Conservation (phyloP, 345 rosid species). For the Eucalyptus curtisii region DNA sequence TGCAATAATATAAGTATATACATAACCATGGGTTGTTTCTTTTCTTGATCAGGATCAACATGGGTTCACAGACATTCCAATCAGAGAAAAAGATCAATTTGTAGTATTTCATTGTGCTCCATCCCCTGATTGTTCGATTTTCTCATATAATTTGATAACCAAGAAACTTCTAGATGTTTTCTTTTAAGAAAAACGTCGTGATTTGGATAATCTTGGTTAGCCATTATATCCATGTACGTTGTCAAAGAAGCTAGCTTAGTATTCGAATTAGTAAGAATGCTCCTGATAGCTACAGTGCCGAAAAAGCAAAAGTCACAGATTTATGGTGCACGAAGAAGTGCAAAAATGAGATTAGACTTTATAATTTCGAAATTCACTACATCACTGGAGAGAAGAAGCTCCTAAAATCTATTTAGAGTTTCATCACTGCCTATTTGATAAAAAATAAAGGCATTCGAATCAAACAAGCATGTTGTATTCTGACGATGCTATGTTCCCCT, state of each 20-base stretch:
- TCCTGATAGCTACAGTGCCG: background rate
- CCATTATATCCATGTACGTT: background rate
- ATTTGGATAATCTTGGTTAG: background rate
- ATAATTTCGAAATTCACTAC: background rate
- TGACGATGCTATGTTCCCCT: background rate
- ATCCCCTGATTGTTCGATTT: background rate
- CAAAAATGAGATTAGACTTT: background rate
- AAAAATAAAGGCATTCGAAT: background rate
- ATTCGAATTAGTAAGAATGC: background rate
- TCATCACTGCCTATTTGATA: background rate
- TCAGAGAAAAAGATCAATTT: background rate
- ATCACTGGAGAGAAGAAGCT: background rate
- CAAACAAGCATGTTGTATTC: background rate
- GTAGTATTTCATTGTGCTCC: background rate
- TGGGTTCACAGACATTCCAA: background rate
- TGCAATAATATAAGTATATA: slow-evolving; percentile 1
- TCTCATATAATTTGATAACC: background rate
- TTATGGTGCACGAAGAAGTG: background rate
- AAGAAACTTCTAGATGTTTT: background rate
- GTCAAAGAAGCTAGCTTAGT: background rate
- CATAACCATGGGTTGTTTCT: background rate
- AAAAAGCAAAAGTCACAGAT: background rate
- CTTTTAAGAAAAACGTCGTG: background rate
- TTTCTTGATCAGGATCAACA: background rate
- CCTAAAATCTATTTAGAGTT: background rate